Evolutionary conservation across 495 filamentous ascomycete species (phyloP).

Genomic region (Aspergillus olivimuriae): DNA sequence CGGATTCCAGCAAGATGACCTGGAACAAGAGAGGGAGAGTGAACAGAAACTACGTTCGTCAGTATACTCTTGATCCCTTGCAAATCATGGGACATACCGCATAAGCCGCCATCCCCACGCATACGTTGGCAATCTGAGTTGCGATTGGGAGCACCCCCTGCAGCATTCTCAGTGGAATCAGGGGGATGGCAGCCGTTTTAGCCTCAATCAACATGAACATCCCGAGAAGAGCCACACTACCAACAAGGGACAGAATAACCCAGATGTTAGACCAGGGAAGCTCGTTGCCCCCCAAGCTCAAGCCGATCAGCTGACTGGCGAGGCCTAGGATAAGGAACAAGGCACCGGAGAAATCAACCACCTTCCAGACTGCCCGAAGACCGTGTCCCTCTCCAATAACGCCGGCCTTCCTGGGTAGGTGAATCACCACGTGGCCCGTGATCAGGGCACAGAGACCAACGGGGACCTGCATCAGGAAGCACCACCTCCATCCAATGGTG

Average conservation of each 20-base stretch:
- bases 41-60: slow-evolving; percentile 51
- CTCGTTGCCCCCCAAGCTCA: slow-evolving; percentile 58
- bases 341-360: slow-evolving; percentile 51
- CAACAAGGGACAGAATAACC: slow-evolving; percentile 47
- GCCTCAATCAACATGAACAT: slow-evolving; percentile 50
- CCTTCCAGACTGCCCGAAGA: slow-evolving; percentile 40
- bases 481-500: slow-evolving; percentile 65
- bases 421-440: slow-evolving; percentile 48
- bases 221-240: slow-evolving; percentile 42
- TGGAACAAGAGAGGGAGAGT: slow-evolving; percentile 60
- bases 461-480: slow-evolving; percentile 37
- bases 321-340: slow-evolving; percentile 51
- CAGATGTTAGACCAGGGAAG: slow-evolving; percentile 51
- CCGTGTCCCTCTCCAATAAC: slow-evolving; percentile 15
- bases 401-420: slow-evolving; percentile 25
- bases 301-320: slow-evolving; percentile 49
- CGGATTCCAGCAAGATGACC: slow-evolving; percentile 54
- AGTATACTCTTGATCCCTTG: too few relatives aligned
- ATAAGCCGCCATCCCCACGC: slow-evolving; percentile 55
- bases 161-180: slow-evolving; percentile 55
- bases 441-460: slow-evolving; percentile 47
- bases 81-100: too few relatives aligned
- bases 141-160: slow-evolving; percentile 44
- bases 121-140: slow-evolving; percentile 54
- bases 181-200: slow-evolving; percentile 51